Percentiles rank a stretch among this genome's conserved stretches.
These are phyloP conservation scores for Trypethelium eluteriae DNA, from an alignment of 495 filamentous ascomycete species.

Conservation along the genomic window DNA sequence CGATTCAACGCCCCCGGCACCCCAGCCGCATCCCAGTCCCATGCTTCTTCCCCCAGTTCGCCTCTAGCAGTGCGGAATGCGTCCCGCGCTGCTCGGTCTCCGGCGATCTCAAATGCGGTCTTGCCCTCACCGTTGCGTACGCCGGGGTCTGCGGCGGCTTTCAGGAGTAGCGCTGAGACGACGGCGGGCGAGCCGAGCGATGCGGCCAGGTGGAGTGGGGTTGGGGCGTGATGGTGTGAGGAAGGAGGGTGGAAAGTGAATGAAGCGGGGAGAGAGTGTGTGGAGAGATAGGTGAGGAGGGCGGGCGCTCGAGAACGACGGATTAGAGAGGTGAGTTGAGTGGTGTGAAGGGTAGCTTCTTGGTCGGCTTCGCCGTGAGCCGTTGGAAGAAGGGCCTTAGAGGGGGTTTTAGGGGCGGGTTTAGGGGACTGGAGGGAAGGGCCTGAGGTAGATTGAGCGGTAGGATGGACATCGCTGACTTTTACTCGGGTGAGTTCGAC, in stretches of 20 bases:
- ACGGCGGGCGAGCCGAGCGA: constrained; percentile 65
- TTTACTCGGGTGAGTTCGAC: constrained; percentile 88
- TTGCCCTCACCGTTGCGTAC: constrained; percentile 56
- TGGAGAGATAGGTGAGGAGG: constrained; percentile 71
- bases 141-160: constrained; percentile 68
- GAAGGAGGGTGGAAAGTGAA: constrained; percentile 69
- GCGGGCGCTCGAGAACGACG: constrained; percentile 84
- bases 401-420: constrained; percentile 25
- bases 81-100: constrained; percentile 79
- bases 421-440: background rate
- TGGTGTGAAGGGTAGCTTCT: constrained; percentile 73
- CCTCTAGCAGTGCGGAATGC: constrained; percentile 82
- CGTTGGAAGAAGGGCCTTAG: constrained; percentile 15
- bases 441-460: constrained; percentile 25
- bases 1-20: constrained; percentile 64
- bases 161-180: constrained; percentile 66
- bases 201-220: constrained; percentile 76
- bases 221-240: constrained; percentile 77
- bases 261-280: constrained; percentile 57
- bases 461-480: constrained; percentile 57
- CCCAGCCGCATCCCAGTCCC: constrained; percentile 71
- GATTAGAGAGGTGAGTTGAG: constrained; percentile 78
- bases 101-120: constrained; percentile 77
- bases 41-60: constrained; percentile 66
- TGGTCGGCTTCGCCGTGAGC: constrained; percentile 40